Evolutionary conservation across 345 rosid genomes (phyloP), one percentile per base, ranked within the genome.

Genomic region (Euclidium syriacum): DNA sequence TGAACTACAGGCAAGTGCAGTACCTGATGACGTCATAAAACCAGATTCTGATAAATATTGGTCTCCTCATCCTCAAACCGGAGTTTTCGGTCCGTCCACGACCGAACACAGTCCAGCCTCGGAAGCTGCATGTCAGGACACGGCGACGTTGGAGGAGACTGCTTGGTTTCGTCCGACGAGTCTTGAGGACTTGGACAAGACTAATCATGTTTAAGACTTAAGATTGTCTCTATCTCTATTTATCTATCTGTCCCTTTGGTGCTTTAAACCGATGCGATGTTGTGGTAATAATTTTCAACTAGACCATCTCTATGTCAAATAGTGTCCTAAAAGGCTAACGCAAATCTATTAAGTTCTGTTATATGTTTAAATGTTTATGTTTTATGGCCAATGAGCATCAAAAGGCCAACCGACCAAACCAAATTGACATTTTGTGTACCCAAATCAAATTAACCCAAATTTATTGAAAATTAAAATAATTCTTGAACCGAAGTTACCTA

Each of bases 91-190:
- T 14, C 98, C 98, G 3, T 79, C 82, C 17, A 24, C 64, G 1
- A 6, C 78, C 0, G 85, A 76, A 17, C 69, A 72, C 8, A 58
- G 22, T 35, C 2, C 75, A 1, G 66, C 40, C 14, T 68, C 73
- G 1, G 79, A 63, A 2, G 66, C 41, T 19, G 39, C 48, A 40
- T 10, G 55, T 29, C 54, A 48, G 34, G 40, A 78, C 48, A 36
- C 77, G 3, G 77, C 89, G 0, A 80, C 71, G 44, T 36, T 84
- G 67, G 96, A 91, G 69, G 90, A 91, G 73, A 80, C 81, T 65
- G 96, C 98, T 5, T 91, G 95, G 95, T 91, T 88, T 77, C 96
- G 98, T 35, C 96, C 96, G 4, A 88, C 86, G 0, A 83, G 89
- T 70, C 82, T 91, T 3, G 96, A 91, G 83, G 98, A 91, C 79